Base-by-base conservation (phyloP, 805 yeast species). In the Maudiozyma bulderi region DNA sequence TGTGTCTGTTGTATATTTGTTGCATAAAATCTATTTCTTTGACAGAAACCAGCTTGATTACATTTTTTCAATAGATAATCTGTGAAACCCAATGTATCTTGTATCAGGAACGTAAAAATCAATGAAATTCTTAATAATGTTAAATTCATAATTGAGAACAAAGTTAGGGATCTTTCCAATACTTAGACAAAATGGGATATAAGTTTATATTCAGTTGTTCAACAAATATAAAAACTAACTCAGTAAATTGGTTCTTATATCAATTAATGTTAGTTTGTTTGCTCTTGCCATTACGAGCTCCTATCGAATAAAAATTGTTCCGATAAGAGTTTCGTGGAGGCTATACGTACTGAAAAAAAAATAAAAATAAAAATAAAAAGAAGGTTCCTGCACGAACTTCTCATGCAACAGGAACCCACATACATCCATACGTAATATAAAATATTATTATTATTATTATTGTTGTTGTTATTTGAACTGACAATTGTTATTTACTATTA, bases 31-130 rank as follows among this genome's bases (percentile, higher is more conserved):
- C 91, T 71, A 59, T 90, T 86, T 64, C 98, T 75, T 45, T 74
- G 67, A 61, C 98, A 90, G 61, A 90, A 89, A 6, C 96, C 95
- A 14, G 88, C 77, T 58, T 84, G 82, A 6, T 73, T 78, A 65
- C 98, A 90, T 11, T 73, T 78, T 61, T 87, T 86, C 72, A 88
- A 84, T 48, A 87, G 66, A 53, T 81, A 79, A 3, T 76, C 79
- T 56, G 83, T 82, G 38, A 81, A 88, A 1, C 75, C 77, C 31
- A 40, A 20, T 20, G 26, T 20, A 20, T 20, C 4, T 4, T 20
- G 26, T 20, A 20, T 2, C 26, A 20, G 26, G 26, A 20, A 20
- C 32, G 44, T 8, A 9, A 14, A 9, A 35, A 3, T 11, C 39
- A 35, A 13, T 10, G 6, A 35, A 35, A 7, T 2, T 11, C 8